These are phyloP conservation scores for Hypoxylon intermedium DNA, from an alignment of 495 filamentous ascomycete species.

Conservation along the genomic window DNA sequence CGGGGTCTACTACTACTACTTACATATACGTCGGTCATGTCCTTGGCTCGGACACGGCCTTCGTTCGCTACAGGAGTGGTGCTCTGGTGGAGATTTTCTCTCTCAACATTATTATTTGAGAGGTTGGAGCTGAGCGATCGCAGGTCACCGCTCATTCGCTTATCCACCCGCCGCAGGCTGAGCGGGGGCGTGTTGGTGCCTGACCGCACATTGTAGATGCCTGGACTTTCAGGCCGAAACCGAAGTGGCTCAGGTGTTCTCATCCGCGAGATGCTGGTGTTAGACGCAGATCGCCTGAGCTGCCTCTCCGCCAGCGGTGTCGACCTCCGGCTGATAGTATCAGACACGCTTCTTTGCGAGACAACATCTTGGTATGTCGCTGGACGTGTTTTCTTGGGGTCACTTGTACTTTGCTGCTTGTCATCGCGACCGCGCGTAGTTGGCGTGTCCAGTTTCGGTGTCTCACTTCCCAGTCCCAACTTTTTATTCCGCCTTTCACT, in stretches of 20 bases:
- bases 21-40: constrained; percentile 95
- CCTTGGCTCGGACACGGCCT: constrained; percentile 80
- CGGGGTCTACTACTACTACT: too few relatives aligned
- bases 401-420: constrained; percentile 13
- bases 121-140: constrained; percentile 69
- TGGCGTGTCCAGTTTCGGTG: constrained; percentile 36
- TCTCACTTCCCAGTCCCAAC: constrained; percentile 34
- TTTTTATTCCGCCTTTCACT: constrained; percentile 35
- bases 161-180: constrained; percentile 65
- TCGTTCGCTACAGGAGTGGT: constrained; percentile 83
- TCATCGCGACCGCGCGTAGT: constrained; percentile 12
- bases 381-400: constrained; percentile 27
- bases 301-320: constrained; percentile 44
- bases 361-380: constrained; percentile 10
- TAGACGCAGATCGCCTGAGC: constrained; percentile 51
- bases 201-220: constrained; percentile 58
- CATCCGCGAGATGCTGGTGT: constrained; percentile 60
- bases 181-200: constrained; percentile 66
- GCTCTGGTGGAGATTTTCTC: constrained; percentile 56
- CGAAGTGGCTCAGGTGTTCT: constrained; percentile 62
- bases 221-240: constrained; percentile 65
- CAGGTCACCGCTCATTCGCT: constrained; percentile 80
- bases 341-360: constrained; percentile 46
- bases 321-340: constrained; percentile 38
- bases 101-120: constrained; percentile 33